Base-by-base conservation (phyloP, 305 asterid genomes). In the Fraxinus angustifolia region DNA sequence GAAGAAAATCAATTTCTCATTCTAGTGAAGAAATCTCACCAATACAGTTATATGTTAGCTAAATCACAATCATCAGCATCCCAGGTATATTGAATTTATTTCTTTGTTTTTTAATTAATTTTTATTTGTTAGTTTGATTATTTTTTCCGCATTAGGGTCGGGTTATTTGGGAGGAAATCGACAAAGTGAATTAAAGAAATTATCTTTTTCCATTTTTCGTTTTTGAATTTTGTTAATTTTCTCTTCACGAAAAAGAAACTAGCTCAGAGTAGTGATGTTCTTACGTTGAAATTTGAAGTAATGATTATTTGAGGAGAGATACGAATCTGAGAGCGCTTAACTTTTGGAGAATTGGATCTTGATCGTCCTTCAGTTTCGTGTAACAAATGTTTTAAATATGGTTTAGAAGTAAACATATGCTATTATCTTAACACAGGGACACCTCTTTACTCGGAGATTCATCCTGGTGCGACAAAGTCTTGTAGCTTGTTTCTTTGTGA, bases 81-180 rank as follows among this genome's bases (percentile, higher is more conserved):
- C 79, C 86, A 79, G 97, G 97, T 92, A 84, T 85, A 76, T 86
- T 83, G 19, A 65, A 17, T 76, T 17, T 31, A 75, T 75, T 79
- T n/a, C 38, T 80, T 12, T 10, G 34, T 38, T 38, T 38, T 40
- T 0, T 17, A 42, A 31, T 73, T 76, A 21, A 79, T 10, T 78
- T 70, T 8, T 3, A 30, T 34, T 45, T 85, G 35, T 30, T 79
- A 78, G 35, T 73, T 50, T 16, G 17, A 50, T 68, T 78, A 62
- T 38, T 31, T 36, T 23, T 65, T 38, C 34, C 58, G 60, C 68
- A 62, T 73, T 21, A 17, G 33, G 76, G 68, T 68, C 62, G 76
- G 42, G 42, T 68, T 68, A 68, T 31, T 68, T 16, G 1, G 42
- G 75, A 34, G 42, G 42, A 12, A 28, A 17, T 70, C 10, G 77